These are phyloP conservation scores for Ceratobasidium theobromae DNA, from an alignment of 1,284 basidiomycete species.

Conservation along the genomic window DNA sequence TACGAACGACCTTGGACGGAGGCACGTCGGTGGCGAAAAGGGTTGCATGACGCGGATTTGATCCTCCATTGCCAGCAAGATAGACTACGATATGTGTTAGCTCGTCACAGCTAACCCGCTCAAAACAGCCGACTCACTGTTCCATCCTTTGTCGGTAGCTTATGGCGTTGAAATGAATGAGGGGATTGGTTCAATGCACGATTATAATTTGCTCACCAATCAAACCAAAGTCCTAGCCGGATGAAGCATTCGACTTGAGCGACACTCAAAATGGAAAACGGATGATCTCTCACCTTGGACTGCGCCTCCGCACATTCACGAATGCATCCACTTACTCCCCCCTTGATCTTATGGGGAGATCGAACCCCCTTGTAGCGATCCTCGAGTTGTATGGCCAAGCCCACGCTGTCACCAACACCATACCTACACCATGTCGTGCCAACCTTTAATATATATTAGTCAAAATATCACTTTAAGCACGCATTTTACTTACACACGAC, in stretches of 20 bases:
- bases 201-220: slow-evolving; percentile 40
- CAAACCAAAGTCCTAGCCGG: slow-evolving; percentile 62
- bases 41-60: slow-evolving; percentile 60
- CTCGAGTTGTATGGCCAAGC: slow-evolving; percentile 71
- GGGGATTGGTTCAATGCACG: not conserved
- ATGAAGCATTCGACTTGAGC: not conserved
- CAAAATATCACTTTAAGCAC: not conserved
- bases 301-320: slow-evolving; percentile 79
- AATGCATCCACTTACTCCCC: slow-evolving; percentile 75
- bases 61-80: slow-evolving; percentile 73
- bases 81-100: too few relatives aligned
- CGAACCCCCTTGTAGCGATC: slow-evolving; percentile 70
- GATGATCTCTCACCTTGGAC: slow-evolving; percentile 46
- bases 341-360: slow-evolving; percentile 76
- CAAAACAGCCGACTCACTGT: slow-evolving; percentile 46
- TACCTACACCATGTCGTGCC: slow-evolving; percentile 71
- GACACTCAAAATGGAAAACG: not conserved
- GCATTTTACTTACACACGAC: slow-evolving; percentile 47
- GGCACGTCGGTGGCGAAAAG: slow-evolving; percentile 60
- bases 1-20: slow-evolving; percentile 60
- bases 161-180: slow-evolving; percentile 39
- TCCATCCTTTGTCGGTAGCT: slow-evolving; percentile 78
- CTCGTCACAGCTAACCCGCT: too few relatives aligned
- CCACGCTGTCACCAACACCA: slow-evolving; percentile 75
- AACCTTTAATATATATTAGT: slow-evolving; percentile 42